Evolutionary conservation across 805 yeast species (phyloP).

Genomic region (Danielia reshetovae): DNA sequence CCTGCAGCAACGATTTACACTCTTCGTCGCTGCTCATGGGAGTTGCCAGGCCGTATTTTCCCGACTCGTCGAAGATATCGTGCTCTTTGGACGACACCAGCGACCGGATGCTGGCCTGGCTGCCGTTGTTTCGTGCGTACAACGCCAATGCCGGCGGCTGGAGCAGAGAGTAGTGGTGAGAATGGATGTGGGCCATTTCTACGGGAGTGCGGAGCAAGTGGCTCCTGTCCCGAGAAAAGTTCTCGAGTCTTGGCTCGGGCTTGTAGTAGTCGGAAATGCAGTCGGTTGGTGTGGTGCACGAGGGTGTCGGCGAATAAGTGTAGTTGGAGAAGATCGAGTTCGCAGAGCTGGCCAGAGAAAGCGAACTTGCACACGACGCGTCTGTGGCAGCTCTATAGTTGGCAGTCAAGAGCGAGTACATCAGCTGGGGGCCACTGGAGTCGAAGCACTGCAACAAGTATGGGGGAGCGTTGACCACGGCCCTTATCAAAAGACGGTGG

Average conservation of each 20-base stretch:
- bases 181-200: too few relatives aligned
- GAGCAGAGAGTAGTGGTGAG: conserved; percentile 4
- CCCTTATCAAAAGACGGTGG: conserved; percentile 7
- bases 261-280: too few relatives aligned
- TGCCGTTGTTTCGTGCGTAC: conserved; percentile 15
- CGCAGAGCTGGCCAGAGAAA: conserved; percentile 1
- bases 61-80: conserved; percentile 25
- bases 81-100: conserved; percentile 16
- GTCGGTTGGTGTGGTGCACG: too few relatives aligned
- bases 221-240: too few relatives aligned
- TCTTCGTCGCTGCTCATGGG: conserved; percentile 31
- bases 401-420: conserved; percentile 3
- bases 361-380: neutral
- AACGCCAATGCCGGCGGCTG: too few relatives aligned
- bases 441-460: conserved; percentile 11
- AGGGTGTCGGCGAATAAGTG: conserved; percentile 1
- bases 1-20: conserved; percentile 3
- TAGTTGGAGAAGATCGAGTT: conserved; percentile 6
- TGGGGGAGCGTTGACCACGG: conserved; percentile 10
- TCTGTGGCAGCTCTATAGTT: neutral
- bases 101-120: conserved; percentile 27
- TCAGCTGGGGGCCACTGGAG: conserved; percentile 12
- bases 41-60: conserved; percentile 23
- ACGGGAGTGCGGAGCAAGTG: too few relatives aligned
- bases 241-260: too few relatives aligned